These are phyloP conservation scores for Colletotrichum orchidophilum DNA, from an alignment of 2,329 filamentous ascomycete genomes.

Conservation along the genomic window DNA sequence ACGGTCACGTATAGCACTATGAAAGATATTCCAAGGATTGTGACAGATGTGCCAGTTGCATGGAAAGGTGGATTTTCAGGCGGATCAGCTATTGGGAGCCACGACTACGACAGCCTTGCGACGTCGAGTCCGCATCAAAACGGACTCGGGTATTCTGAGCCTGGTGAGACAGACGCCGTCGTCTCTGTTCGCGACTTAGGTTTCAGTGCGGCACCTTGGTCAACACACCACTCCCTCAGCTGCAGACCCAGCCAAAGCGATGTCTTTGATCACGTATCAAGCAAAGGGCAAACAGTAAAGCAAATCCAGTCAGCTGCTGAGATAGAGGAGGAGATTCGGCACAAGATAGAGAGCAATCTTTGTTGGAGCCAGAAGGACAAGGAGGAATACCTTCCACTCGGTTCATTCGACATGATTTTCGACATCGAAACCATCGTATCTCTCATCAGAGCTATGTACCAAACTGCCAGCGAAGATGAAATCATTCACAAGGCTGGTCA, in stretches of 20 bases:
- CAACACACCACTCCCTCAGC: background rate
- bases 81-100: background rate
- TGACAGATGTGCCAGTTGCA: background rate
- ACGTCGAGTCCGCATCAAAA: too few species aligned
- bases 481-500: background rate
- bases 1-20: too few species aligned
- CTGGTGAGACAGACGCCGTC: background rate
- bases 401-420: conserved; percentile 18
- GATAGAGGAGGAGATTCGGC: background rate
- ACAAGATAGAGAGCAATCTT: background rate
- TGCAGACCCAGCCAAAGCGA: background rate
- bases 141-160: too few species aligned
- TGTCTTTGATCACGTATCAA: background rate
- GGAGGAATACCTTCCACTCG: background rate
- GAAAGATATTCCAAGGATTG: background rate
- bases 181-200: conserved; percentile 1
- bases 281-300: too few species aligned
- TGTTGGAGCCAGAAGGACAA: background rate
- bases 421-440: background rate
- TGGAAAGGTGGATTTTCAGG: background rate
- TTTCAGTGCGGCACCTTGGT: background rate
- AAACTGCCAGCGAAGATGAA: background rate
- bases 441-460: background rate
- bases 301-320: background rate
- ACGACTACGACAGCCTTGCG: background rate